Evolutionary conservation across 2,329 filamentous ascomycete genomes (phyloP), one percentile per base, ranked within the genome.

Genomic region (Pseudogymnoascus sp.): DNA sequence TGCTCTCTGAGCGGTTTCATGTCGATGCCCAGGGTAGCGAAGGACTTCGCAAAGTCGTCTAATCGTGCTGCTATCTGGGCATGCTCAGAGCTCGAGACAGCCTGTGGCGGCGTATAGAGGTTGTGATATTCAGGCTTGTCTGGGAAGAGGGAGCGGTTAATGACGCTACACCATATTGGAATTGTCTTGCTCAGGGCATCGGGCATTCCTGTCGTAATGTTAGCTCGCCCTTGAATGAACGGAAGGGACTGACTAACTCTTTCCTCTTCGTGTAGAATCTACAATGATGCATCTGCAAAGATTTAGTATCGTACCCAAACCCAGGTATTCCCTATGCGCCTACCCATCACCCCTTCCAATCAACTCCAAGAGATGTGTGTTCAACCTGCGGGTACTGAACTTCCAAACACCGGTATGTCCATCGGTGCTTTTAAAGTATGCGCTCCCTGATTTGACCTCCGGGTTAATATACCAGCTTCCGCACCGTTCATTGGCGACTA

Each of bases 401-500:
- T 87, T 84, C 95, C 95, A 99, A 71, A 96, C 87, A 7, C 90
- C 87, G 62, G 87, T 86, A 74, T 99, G 95, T 0, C 95, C 95
- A 77, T 99, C 95, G 1, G 95, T 99, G 76, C 91, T 96, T 80
- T 99, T 99, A 77, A 97, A 99, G 76, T 97, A 99, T 34, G 89
- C 90, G 68, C 89, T 92, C 34, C 84, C 89, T 1, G 73, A 77
- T 75, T 93, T 95, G 26, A 71, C 71, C 6, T 75, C 75, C 0
- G 87, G 87, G 36, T 80, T 77, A 26, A 97, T 89, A 74, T 97
- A 97, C 95, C 95, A 99, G 75, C 90, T 93, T 0, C 95, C 95
- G 74, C 95, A 97, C 65, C 95, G 84, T 78, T 97, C 93, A 73
- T 99, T 99, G 31, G 93, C 92, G 12, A 97, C 80, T 1, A 97